These are phyloP conservation scores for Tetraselmis striata DNA, from an alignment of 139 green algal genomes.

Conservation along the genomic window DNA sequence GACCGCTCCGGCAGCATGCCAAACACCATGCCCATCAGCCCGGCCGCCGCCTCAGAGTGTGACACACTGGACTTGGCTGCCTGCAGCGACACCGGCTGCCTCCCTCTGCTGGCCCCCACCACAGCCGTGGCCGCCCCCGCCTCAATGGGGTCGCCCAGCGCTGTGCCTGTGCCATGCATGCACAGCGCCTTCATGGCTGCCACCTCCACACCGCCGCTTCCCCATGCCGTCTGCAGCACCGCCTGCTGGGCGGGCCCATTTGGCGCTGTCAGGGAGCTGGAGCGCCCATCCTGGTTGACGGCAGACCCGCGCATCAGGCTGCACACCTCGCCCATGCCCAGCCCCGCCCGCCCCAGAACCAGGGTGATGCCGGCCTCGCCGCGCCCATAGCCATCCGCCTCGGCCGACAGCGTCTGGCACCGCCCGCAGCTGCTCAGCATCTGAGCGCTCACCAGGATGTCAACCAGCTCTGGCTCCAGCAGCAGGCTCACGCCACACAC, in stretches of 20 bases:
- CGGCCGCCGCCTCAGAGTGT: constrained; percentile 74
- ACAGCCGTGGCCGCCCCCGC: constrained; percentile 35
- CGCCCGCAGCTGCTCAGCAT: constrained; percentile 15
- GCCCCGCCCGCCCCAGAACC: not conserved
- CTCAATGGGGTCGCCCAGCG: constrained; percentile 56
- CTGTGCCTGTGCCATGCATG: constrained; percentile 45
- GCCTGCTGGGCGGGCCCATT: constrained; percentile 51
- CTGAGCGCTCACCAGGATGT: constrained; percentile 13
- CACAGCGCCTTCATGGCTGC: constrained; percentile 17
- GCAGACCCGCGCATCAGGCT: constrained; percentile 28
- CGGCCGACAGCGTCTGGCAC: constrained; percentile 26
- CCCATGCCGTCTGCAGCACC: constrained; percentile 34
- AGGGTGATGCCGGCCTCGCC: constrained; percentile 10
- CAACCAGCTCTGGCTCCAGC: constrained; percentile 17
- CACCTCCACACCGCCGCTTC: not conserved
- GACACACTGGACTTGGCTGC: constrained; percentile 73
- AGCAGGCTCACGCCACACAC: constrained; percentile 6
- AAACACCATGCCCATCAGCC: constrained; percentile 61
- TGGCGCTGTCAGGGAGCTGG: constrained; percentile 52
- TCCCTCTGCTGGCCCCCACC: not conserved
- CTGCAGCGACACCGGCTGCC: constrained; percentile 34
- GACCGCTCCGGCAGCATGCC: constrained; percentile 11
- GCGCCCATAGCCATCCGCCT: constrained; percentile 23
- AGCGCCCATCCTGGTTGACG: constrained; percentile 61
- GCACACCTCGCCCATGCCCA: not conserved